phyloP scores from a whole-genome alignment of 2,329 filamentous ascomycete genomes.

The Ophiostoma piceae region DNA sequence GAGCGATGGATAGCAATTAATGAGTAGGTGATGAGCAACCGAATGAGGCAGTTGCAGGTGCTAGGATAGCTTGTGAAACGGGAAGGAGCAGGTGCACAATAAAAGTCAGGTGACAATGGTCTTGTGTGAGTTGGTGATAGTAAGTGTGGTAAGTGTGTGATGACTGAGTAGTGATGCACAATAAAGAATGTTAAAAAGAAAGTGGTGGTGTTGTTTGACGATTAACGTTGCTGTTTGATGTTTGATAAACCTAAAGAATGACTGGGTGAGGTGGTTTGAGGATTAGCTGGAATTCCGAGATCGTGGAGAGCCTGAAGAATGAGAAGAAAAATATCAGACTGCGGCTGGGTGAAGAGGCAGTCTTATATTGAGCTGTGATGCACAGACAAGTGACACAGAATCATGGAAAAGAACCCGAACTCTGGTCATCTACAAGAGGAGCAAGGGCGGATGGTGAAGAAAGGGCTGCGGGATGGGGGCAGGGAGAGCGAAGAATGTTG shows the following conservation, averaged over 20 bases:
- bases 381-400: neutral
- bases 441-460: conserved; percentile 18
- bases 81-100: conserved; percentile 19
- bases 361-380: conserved; percentile 18
- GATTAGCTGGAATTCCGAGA: conserved; percentile 18
- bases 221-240: neutral
- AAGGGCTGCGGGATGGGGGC: conserved; percentile 21
- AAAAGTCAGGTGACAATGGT: conserved; percentile 20
- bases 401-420: neutral
- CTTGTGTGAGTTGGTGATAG: conserved; percentile 1
- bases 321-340: neutral
- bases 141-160: conserved; percentile 7
- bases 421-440: neutral
- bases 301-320: conserved; percentile 7
- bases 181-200: conserved; percentile 12
- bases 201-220: neutral
- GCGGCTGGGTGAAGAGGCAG: conserved; percentile 17
- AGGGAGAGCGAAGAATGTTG: conserved; percentile 24
- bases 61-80: neutral
- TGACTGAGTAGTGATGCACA: conserved; percentile 2
- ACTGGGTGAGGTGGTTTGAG: conserved; percentile 19
- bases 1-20: neutral
- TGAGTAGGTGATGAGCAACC: neutral
- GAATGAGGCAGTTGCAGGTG: conserved; percentile 8
- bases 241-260: conserved; percentile 20